Percentiles rank a stretch among this genome's conserved stretches.
phyloP scores from a whole-genome alignment of 2,329 filamentous ascomycete species.

The Rugonectria rugulosa region DNA sequence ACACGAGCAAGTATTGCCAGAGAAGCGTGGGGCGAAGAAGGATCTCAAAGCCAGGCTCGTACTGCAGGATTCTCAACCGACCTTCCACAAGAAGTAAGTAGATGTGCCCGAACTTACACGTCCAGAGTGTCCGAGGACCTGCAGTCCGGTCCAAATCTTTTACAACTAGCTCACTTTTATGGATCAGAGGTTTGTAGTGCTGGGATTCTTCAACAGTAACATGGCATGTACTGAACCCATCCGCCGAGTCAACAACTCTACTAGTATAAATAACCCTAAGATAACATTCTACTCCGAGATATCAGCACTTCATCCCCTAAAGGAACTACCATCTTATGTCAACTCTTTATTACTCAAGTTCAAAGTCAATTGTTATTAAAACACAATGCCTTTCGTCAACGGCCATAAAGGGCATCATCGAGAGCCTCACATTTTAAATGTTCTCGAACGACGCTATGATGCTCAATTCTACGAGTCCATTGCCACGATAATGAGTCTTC shows the following conservation, averaged over 20 bases:
- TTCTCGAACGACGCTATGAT: constrained; percentile 30
- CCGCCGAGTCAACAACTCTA: not conserved
- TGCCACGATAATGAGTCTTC: constrained; percentile 30
- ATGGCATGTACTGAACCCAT: not conserved
- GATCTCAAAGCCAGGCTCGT: not conserved
- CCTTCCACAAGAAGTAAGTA: constrained; percentile 14
- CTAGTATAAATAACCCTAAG: constrained; percentile 14
- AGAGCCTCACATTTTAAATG: constrained; percentile 28
- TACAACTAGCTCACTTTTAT: not conserved
- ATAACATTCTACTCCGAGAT: not conserved
- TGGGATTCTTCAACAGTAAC: not conserved
- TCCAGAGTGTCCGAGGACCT: not conserved
- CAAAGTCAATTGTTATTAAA: constrained; percentile 5
- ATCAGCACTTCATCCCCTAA: not conserved
- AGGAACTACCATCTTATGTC: constrained; percentile 3
- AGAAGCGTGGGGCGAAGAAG: not conserved
- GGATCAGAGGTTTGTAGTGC: not conserved
- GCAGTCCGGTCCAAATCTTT: not conserved
- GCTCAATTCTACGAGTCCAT: constrained; percentile 33
- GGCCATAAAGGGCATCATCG: constrained; percentile 16
- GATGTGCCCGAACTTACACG: not conserved
- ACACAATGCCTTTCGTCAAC: constrained; percentile 10
- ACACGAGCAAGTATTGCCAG: not conserved
- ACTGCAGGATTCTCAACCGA: not conserved
- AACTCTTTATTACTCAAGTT: not conserved